Conservation (phyloP, 768 basidiomycete species). For the Mycena haematopus region DNA sequence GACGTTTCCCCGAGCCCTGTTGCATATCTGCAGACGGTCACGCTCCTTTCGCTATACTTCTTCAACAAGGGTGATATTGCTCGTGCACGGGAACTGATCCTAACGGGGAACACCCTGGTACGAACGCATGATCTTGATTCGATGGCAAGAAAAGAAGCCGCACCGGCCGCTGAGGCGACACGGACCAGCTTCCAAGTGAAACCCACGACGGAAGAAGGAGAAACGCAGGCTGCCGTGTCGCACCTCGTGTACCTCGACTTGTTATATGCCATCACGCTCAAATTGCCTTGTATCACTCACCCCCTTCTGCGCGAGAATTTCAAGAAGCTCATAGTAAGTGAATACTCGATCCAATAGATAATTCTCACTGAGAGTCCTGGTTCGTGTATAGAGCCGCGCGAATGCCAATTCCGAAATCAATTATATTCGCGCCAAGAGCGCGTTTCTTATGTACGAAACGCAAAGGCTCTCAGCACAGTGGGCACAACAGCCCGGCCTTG, state of each 20-base stretch:
- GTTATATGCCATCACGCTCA: slow-evolving; percentile 8
- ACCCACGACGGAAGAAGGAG: not conserved
- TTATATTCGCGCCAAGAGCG: slow-evolving; percentile 20
- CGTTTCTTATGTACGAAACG: slow-evolving; percentile 9
- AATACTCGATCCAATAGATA: not conserved
- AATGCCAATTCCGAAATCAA: slow-evolving; percentile 17
- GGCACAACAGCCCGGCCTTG: not conserved
- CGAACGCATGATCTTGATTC: slow-evolving; percentile 4
- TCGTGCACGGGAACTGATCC: slow-evolving; percentile 10
- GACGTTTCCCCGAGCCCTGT: not conserved
- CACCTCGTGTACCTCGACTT: slow-evolving; percentile 25
- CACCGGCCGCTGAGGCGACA: not conserved
- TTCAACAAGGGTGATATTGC: slow-evolving; percentile 21
- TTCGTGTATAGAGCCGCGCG: not conserved
- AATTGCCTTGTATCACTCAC: slow-evolving; percentile 15
- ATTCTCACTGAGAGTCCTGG: not conserved
- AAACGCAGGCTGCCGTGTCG: slow-evolving; percentile 9
- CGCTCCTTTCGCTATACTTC: slow-evolving; percentile 16
- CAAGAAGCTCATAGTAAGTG: slow-evolving; percentile 2
- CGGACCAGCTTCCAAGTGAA: not conserved
- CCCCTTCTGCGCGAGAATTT: slow-evolving; percentile 1
- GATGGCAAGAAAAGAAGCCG: not conserved
- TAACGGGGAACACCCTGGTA: not conserved
- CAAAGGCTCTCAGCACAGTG: slow-evolving; percentile 7
- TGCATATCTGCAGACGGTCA: slow-evolving; percentile 11